These are phyloP conservation scores for Hericium coralloides DNA, from an alignment of 768 basidiomycete genomes.

Conservation along the genomic window DNA sequence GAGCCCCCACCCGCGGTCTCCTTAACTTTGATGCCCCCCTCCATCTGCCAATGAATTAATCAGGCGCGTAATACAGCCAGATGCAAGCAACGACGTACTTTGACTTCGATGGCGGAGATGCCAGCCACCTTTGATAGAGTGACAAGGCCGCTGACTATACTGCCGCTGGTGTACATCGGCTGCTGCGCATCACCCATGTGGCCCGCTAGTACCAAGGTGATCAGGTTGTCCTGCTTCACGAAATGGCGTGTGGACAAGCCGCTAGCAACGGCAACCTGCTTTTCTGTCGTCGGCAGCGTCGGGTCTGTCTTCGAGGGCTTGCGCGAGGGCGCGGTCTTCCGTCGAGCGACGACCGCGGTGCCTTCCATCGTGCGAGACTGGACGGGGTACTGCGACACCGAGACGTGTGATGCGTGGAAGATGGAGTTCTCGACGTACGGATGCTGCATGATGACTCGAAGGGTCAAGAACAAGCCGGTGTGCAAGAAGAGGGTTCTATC, in stretches of 20 bases:
- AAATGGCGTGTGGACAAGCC: neutral
- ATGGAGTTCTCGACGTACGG: neutral
- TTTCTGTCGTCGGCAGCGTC: neutral
- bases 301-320: neutral
- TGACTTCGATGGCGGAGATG: constrained; percentile 4
- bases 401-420: neutral
- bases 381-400: neutral
- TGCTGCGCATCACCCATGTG: constrained; percentile 1
- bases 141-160: constrained; percentile 1
- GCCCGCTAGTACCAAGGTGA: constrained; percentile 4
- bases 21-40: constrained; percentile 1
- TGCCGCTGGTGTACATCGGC: constrained; percentile 7
- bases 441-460: neutral
- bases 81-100: neutral
- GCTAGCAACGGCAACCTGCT: neutral
- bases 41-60: neutral
- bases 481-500: neutral
- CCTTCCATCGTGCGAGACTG: neutral
- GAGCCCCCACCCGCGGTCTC: constrained; percentile 7
- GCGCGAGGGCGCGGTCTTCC: neutral
- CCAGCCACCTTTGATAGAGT: neutral
- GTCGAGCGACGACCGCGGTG: neutral
- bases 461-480: neutral
- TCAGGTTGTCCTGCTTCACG: constrained; percentile 1
- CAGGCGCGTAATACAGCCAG: neutral